Conservation (phyloP, 805 yeast genomes). For the Yarrowia deformans region DNA sequence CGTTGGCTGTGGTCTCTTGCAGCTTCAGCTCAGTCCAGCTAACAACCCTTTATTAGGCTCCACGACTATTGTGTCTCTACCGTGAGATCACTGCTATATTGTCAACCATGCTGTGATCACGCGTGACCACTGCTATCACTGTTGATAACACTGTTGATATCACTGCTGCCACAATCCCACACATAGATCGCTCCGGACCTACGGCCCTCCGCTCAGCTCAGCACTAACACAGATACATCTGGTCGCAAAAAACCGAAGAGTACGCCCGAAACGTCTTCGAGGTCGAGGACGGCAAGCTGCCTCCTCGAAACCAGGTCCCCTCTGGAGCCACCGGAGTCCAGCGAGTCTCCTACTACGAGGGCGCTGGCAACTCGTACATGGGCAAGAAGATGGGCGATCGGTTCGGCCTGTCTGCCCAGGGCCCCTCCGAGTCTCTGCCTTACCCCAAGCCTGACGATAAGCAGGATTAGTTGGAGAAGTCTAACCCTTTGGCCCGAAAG, state of each 20-base stretch:
- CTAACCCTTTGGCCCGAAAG: not conserved
- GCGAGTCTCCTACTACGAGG: slow-evolving; percentile 51
- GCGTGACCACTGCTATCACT: too few species aligned
- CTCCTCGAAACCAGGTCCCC: slow-evolving; percentile 45
- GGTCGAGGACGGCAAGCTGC: slow-evolving; percentile 41
- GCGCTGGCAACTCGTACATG: slow-evolving; percentile 51
- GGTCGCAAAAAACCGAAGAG: slow-evolving; percentile 27
- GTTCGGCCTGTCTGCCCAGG: slow-evolving; percentile 30
- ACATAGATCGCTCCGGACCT: not conserved
- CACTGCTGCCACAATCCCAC: too few species aligned
- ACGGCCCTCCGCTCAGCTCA: not conserved
- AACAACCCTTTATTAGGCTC: too few species aligned
- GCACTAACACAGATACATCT: slow-evolving; percentile 34
- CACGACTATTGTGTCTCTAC: too few species aligned
- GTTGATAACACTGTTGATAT: too few species aligned
- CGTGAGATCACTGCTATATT: too few species aligned
- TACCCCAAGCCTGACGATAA: slow-evolving; percentile 32
- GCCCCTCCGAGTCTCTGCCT: slow-evolving; percentile 15
- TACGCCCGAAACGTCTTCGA: slow-evolving; percentile 39
- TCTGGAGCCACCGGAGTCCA: slow-evolving; percentile 40
- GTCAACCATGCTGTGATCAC: too few species aligned
- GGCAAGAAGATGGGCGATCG: slow-evolving; percentile 42
- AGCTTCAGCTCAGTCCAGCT: too few species aligned
- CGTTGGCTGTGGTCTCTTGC: too few species aligned
- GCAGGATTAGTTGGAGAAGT: not conserved